phyloP scores from a whole-genome alignment of 108 stramenopile genomes.

The Thalassiosira profunda region DNA sequence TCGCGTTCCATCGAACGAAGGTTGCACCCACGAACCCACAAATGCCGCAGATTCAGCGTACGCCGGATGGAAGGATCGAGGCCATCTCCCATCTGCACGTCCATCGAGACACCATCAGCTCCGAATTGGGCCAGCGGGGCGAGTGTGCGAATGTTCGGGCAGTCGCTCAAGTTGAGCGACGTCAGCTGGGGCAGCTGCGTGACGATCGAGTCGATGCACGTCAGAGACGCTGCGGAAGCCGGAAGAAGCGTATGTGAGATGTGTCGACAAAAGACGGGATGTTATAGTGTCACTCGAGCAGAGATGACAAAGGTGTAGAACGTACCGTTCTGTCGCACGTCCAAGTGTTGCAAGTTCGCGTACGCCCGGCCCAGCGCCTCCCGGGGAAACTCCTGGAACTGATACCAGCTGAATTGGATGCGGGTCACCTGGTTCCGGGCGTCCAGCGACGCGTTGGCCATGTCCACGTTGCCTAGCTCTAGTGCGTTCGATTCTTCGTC shows the following conservation, averaged over 20 bases:
- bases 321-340: slow-evolving; percentile 48
- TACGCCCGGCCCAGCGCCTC: slow-evolving; percentile 17
- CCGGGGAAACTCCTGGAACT: slow-evolving; percentile 25
- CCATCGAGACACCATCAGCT: background rate
- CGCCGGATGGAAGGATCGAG: no score
- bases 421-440: slow-evolving; percentile 20
- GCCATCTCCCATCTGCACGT: no score
- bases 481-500: background rate
- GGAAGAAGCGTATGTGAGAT: background rate
- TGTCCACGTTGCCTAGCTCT: background rate
- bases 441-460: slow-evolving; percentile 2
- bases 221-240: slow-evolving; percentile 21
- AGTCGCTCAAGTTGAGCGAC: slow-evolving; percentile 44
- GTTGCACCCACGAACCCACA: no score
- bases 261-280: background rate
- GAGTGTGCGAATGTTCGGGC: slow-evolving; percentile 35
- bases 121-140: slow-evolving; percentile 13
- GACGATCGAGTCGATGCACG: slow-evolving; percentile 40
- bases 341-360: slow-evolving; percentile 34
- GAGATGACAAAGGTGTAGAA: background rate
- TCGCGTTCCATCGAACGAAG: no score
- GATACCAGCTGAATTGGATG: slow-evolving; percentile 41
- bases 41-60: no score
- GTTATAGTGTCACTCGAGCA: background rate
- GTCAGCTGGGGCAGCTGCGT: slow-evolving; percentile 31